Conservation (phyloP, 306 rosid species). For the Argentina anserina region DNA sequence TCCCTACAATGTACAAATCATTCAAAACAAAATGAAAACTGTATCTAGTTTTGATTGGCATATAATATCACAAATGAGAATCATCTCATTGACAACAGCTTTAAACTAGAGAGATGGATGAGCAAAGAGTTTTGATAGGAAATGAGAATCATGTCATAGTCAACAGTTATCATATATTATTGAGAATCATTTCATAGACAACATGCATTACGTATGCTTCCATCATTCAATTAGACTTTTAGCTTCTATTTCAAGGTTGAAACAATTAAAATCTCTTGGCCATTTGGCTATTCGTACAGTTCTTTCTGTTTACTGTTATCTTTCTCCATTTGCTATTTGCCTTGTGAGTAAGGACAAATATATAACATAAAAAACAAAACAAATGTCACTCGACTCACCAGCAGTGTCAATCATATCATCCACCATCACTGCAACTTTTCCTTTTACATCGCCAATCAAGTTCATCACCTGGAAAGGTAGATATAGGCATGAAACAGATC, state of each 20-base stretch:
- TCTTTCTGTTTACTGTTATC: background rate
- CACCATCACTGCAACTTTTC: constrained; percentile 97
- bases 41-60: background rate
- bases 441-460: constrained; percentile 92
- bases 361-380: constrained; percentile 4
- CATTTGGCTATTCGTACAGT: background rate
- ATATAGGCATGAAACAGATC: constrained; percentile 1
- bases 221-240: background rate
- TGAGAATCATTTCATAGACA: no score
- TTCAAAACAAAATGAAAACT: background rate
- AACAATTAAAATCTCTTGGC: background rate
- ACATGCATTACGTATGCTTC: background rate
- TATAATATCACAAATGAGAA: background rate
- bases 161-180: background rate
- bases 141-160: background rate
- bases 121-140: background rate
- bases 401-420: constrained; percentile 99
- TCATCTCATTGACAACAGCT: background rate
- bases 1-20: constrained; percentile 44
- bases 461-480: constrained; percentile 75
- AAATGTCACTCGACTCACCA: constrained; percentile 53
- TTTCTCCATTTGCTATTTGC: background rate
- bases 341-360: background rate
- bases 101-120: background rate
- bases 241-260: background rate